Base-by-base conservation (phyloP, 371 early-diverging fungal genomes). In the Blakeslea trispora region DNA sequence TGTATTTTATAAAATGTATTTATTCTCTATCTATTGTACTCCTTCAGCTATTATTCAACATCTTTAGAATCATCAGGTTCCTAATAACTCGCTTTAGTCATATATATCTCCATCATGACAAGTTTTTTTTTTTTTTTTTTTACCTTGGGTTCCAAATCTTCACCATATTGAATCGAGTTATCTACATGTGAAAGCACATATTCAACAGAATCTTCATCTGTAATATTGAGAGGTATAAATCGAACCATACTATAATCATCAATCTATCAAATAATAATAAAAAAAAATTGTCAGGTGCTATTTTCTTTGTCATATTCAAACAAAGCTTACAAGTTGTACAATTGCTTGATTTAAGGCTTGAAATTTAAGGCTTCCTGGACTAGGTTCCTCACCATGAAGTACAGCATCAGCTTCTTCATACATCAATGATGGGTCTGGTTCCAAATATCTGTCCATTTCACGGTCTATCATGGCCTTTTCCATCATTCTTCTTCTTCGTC, bases 181-280 rank as follows among this genome's bases (percentile, higher is more conserved):
- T 99, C 99, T 8, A 97, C 88, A 50, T 90, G 90, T 15, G 88
- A 87, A 23, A 98, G 72, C 8, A 98, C 80, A 31, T 87, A 82
- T 19, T 87, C 88, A 21, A 99, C 78, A 8, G 93, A 93, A 61
- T 98, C 98, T 68, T 99, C 98, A 70, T 99, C 95, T 40, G 82
- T 82, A 57, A 95, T 91, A 71, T 99, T 90, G 22, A 99, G 79
- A 34, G 98, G 96, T 56, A 98, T 69, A 71, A 96, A 97, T 50
- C 86, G 84, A 32, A 99, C 95, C 95, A 99, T 93, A 69, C 91
- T 93, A 65, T 90, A 96, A 66, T 97, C 95, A 37, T 96, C 95
- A 71, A 95, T 91, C 85, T 86, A 67, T 31, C 18, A 21, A 18
- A n/a, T n/a, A n/a, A n/a, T n/a, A n/a, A n/a, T n/a, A n/a, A n/a